Conservation (phyloP, 2,329 filamentous ascomycete genomes). For the Zelopaecilomyces penicillatus region DNA sequence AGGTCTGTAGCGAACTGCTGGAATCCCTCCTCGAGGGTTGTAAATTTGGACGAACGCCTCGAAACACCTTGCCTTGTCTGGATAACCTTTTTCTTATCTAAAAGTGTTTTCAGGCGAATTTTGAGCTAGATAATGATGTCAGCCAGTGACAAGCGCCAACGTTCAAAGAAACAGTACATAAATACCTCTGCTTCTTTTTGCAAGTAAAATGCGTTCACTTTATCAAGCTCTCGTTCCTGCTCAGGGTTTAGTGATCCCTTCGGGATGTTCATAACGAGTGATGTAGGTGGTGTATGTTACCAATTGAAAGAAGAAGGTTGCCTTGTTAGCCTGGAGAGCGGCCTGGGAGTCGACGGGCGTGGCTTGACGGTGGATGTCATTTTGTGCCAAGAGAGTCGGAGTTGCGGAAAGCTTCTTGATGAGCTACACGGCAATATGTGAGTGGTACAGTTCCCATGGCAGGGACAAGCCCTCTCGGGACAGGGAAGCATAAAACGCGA, state of each 20-base stretch:
- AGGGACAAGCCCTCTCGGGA: background rate
- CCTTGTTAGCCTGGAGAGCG: slow-evolving; percentile 90
- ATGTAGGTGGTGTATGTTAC: slow-evolving; percentile 42
- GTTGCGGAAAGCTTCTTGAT: slow-evolving; percentile 97
- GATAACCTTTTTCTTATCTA: slow-evolving; percentile 91
- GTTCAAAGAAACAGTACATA: background rate
- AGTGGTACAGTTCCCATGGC: slow-evolving; percentile 1
- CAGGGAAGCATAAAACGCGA: too few relatives aligned
- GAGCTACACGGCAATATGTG: slow-evolving; percentile 50
- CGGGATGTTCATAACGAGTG: slow-evolving; percentile 18
- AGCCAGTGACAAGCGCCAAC: background rate
- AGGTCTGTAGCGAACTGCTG: slow-evolving; percentile 94
- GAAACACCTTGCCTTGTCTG: slow-evolving; percentile 75
- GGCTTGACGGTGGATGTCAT: slow-evolving; percentile 44
- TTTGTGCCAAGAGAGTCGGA: slow-evolving; percentile 70
- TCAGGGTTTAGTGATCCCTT: slow-evolving; percentile 29
- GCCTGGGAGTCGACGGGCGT: slow-evolving; percentile 66
- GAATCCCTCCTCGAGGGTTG: slow-evolving; percentile 91
- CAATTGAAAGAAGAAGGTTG: slow-evolving; percentile 96
- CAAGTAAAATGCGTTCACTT: slow-evolving; percentile 95
- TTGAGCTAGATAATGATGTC: slow-evolving; percentile 57
- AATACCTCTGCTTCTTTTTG: slow-evolving; percentile 94
- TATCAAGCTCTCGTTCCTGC: slow-evolving; percentile 94
- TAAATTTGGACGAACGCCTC: slow-evolving; percentile 85
- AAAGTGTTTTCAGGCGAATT: slow-evolving; percentile 78